Percentiles rank a stretch among this genome's conserved stretches.
phyloP scores from a whole-genome alignment of 345 rosid species.

The rapeseed (Brassica napus) region Da-Ae NC_063438.1:22010001-22010500 shows the following conservation, averaged over 20 bases:
- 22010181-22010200: conserved; percentile 84
- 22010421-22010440: conserved; percentile 70
- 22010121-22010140: conserved; percentile 90
- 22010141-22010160: conserved; percentile 71
- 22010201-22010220: conserved; percentile 74
- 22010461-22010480: conserved; percentile 56
- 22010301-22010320: conserved; percentile 63
- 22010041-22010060: not conserved
- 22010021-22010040: conserved; percentile 17
- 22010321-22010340: conserved; percentile 30
- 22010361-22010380: not conserved
- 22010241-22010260: conserved; percentile 76
- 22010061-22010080: conserved; percentile 52
- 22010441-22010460: conserved; percentile 61
- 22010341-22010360: not conserved
- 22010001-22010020: conserved; percentile 18
- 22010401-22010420: conserved; percentile 89
- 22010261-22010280: conserved; percentile 84
- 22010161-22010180: conserved; percentile 78
- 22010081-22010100: conserved; percentile 62
- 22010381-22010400: conserved; percentile 48
- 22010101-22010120: conserved; percentile 85
- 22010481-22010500: conserved; percentile 78
- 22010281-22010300: conserved; percentile 69
- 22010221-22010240: conserved; percentile 74